These are phyloP conservation scores for Aspergillus biplanus DNA, from an alignment of 495 filamentous ascomycete genomes.

Conservation along the genomic window DNA sequence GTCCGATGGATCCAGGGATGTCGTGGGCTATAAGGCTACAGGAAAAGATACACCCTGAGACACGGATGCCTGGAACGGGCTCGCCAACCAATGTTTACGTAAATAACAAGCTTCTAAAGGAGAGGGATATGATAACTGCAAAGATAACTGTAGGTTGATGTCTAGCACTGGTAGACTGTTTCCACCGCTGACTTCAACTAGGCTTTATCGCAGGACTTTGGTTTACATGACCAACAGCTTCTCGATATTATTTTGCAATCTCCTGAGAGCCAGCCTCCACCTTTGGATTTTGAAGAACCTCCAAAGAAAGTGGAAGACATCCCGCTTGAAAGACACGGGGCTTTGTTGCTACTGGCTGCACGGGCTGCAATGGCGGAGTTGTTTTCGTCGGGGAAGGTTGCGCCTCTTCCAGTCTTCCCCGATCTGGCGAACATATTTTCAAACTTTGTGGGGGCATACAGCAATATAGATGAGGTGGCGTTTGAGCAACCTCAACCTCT, in stretches of 20 bases:
- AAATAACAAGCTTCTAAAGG: conserved; percentile 62
- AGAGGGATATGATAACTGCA: conserved; percentile 71
- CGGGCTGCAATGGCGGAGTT: conserved; percentile 48
- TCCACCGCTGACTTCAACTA: conserved; percentile 32
- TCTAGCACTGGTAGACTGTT: not conserved
- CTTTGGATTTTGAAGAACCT: conserved; percentile 43
- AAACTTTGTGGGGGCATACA: conserved; percentile 59
- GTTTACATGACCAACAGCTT: conserved; percentile 56
- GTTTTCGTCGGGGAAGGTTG: conserved; percentile 37
- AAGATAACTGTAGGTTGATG: conserved; percentile 69
- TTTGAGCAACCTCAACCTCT: conserved; percentile 48
- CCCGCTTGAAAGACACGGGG: conserved; percentile 72
- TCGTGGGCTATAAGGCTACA: conserved; percentile 75
- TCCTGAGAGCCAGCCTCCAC: conserved; percentile 42
- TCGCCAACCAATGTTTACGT: conserved; percentile 66
- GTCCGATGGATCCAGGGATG: conserved; percentile 66
- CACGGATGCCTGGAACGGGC: conserved; percentile 44
- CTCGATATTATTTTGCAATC: conserved; percentile 43
- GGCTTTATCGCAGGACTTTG: conserved; percentile 75
- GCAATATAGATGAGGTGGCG: conserved; percentile 40
- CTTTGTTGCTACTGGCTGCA: conserved; percentile 61
- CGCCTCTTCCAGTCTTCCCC: conserved; percentile 62
- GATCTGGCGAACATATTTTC: conserved; percentile 61
- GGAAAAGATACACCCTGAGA: conserved; percentile 66
- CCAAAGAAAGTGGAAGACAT: conserved; percentile 63